A percentile compares a stretch with the other conserved stretches of the same genome.
Evolutionary conservation across 805 yeast species (phyloP).

Genomic region (Jamesozyma hellenica): DNA sequence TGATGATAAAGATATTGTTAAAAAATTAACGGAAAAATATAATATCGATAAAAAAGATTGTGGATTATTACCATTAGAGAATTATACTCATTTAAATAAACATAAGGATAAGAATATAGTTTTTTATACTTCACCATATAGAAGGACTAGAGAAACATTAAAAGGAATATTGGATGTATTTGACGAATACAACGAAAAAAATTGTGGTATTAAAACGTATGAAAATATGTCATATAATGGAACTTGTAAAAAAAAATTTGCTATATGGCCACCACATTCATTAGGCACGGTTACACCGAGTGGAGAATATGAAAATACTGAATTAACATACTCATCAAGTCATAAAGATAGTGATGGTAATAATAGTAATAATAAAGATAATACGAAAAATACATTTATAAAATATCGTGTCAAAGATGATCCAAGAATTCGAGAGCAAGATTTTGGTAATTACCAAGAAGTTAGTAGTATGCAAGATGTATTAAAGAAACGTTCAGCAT

Average conservation of each 20-base stretch:
- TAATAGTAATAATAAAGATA: conserved; percentile 2
- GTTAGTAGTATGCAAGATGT: conserved; percentile 66
- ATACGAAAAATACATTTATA: conserved; percentile 24
- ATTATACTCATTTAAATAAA: conserved; percentile 21
- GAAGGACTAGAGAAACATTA: conserved; percentile 76
- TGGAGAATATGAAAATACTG: conserved; percentile 21
- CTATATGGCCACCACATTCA: conserved; percentile 20
- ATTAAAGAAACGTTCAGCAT: conserved; percentile 76
- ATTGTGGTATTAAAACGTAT: conserved; percentile 18
- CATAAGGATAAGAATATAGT: conserved; percentile 47
- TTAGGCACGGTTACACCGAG: conserved; percentile 15
- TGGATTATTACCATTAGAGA: conserved; percentile 12
- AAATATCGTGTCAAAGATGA: conserved; percentile 64
- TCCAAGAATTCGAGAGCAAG: conserved; percentile 89
- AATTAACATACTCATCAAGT: conserved; percentile 5
- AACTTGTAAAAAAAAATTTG: conserved; percentile 18
- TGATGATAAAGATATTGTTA: conserved; percentile 16
- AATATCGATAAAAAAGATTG: conserved; percentile 5
- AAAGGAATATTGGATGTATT: conserved; percentile 55
- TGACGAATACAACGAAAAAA: conserved; percentile 25
- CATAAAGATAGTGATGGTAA: too few species aligned
- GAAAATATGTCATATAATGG: conserved; percentile 16
- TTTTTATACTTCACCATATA: conserved; percentile 80
- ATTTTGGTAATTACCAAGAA: conserved; percentile 87
- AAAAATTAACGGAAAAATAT: conserved; percentile 16